Evolutionary conservation across 2,329 filamentous ascomycete genomes (phyloP), one percentile per base, ranked within the genome.

Genomic region (Alternaria incomplexa): DNA sequence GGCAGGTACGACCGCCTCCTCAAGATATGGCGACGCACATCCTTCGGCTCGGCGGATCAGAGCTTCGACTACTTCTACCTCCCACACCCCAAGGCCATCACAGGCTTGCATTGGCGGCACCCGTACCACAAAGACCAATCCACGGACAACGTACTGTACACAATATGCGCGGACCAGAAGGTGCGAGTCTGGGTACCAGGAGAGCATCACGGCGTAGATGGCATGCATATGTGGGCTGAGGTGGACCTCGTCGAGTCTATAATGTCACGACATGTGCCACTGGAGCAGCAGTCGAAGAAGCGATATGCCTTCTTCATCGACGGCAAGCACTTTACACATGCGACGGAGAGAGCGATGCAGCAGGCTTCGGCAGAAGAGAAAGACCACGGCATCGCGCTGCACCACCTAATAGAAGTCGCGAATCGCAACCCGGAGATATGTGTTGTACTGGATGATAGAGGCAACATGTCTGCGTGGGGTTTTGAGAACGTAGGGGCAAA

Each of bases 51-150:
- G 1, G 90, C 93, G 61, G 91, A 96, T 70, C 91, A 93, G 43
- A 87, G 91, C 60, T 98, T 98, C 80, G 95, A 98, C 73, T 90
- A 97, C 72, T 90, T 90, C 26, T 98, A 98, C 79, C 88, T 99
- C 2, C 85, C 89, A n/a, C 96, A 99, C 77, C 92, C 93, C 1
- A 85, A 87, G 25, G 82, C 90, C 1, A 89, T 99, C n/a, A 95
- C 92, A 4, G 89, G 88, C 63, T 82, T 97, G 63, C 90, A 95
- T 77, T 99, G 96, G 96, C 90, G 93, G 50, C 88, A 88, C 65
- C 92, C 93, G 6, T 88, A 88, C 65, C 89, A 96, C 74, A 82
- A 88, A 13, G 92, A 95, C 36, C 92, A 97, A 75, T 89, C 88
- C 6, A 87, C 91, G 58, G 91, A 96, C 43, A 96, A 97, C 79